phyloP scores from a whole-genome alignment of 164 flowering plant species.

The Vitis rotundifolia region DNA sequence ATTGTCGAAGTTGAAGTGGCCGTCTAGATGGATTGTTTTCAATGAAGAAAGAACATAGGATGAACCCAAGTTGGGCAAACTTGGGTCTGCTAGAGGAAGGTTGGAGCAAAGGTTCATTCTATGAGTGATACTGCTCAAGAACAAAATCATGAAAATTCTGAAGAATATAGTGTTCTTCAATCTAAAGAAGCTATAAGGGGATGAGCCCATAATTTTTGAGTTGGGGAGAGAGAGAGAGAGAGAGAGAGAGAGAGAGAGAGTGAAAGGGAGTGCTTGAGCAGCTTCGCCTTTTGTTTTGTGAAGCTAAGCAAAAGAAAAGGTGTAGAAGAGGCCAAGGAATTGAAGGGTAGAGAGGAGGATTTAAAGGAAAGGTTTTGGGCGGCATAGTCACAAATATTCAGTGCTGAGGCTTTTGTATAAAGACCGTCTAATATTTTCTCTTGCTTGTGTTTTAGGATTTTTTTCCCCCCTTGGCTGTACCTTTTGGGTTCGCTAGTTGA shows the following conservation, averaged over 20 bases:
- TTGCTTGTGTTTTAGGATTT: neutral
- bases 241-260: constrained; percentile 18
- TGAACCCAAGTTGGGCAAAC: constrained; percentile 9
- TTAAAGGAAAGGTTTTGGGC: constrained; percentile 50
- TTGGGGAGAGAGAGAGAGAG: neutral
- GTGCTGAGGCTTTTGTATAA: constrained; percentile 38
- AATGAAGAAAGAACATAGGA: constrained; percentile 26
- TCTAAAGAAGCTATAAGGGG: constrained; percentile 23
- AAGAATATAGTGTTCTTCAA: constrained; percentile 27
- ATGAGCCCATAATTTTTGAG: constrained; percentile 30
- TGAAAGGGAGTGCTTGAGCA: neutral
- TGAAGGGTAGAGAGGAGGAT: constrained; percentile 41
- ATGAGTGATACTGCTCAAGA: constrained; percentile 38
- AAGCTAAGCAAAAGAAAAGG: constrained; percentile 33
- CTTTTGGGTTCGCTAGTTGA: constrained; percentile 14
- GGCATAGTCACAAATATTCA: constrained; percentile 40
- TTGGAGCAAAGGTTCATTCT: constrained; percentile 43
- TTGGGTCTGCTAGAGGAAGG: constrained; percentile 18
- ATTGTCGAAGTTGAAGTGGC: constrained; percentile 46
- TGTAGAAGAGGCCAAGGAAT: constrained; percentile 27
- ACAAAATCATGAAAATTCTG: constrained; percentile 32
- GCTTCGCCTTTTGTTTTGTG: constrained; percentile 14
- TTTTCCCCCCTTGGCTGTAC: neutral
- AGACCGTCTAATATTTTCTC: constrained; percentile 30
- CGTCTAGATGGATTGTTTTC: constrained; percentile 38